Conservation (phyloP, 768 basidiomycete genomes). For the Serendipita sp. region DNA sequence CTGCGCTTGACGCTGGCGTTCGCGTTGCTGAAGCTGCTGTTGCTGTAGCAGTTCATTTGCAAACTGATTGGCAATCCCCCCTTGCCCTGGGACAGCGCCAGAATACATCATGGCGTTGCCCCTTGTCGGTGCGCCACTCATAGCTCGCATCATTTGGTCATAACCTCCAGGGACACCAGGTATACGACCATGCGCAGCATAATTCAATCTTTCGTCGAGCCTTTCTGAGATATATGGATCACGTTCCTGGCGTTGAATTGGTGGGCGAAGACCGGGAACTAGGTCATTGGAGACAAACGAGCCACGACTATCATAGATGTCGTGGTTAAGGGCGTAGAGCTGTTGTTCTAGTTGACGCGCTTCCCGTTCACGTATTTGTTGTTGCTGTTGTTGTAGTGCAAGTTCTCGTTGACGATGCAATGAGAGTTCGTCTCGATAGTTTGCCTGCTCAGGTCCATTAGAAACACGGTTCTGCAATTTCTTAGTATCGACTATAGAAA, state of each 20-base stretch:
- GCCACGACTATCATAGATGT: neutral
- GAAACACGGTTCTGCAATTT: neutral
- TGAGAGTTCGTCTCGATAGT: neutral
- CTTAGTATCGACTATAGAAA: neutral
- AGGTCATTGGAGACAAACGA: neutral
- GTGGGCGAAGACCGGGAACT: conserved; percentile 2
- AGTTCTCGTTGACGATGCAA: neutral
- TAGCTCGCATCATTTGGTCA: conserved; percentile 3
- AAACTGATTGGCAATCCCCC: neutral
- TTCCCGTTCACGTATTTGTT: neutral
- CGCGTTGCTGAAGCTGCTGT: conserved; percentile 1
- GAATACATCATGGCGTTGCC: neutral
- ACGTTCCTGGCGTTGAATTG: conserved; percentile 2
- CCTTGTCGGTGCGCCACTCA: neutral
- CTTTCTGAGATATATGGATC: neutral
- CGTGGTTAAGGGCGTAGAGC: neutral
- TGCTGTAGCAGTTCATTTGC: neutral
- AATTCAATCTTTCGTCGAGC: neutral
- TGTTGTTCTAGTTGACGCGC: neutral
- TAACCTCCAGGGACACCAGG: conserved; percentile 1
- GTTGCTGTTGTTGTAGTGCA: neutral
- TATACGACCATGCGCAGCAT: conserved; percentile 4
- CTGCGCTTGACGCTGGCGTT: neutral
- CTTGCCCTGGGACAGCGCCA: neutral
- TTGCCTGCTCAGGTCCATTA: neutral